Conservation (phyloP, 1,284 basidiomycete species). For the Ceratobasidium sp. region DNA sequence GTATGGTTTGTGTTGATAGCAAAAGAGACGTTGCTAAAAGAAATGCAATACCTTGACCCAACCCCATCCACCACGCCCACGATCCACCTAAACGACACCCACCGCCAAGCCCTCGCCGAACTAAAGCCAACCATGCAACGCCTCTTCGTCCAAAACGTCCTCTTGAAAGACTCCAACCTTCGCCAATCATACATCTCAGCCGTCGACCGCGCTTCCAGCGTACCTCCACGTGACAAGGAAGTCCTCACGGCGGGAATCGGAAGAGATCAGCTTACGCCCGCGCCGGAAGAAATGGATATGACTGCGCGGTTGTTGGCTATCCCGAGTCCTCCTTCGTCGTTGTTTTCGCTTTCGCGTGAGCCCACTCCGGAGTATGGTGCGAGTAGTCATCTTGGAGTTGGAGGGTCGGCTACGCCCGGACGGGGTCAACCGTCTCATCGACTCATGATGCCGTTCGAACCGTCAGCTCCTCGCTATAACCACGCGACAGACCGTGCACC, state of each 20-base stretch:
- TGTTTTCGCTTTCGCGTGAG: conserved; percentile 26
- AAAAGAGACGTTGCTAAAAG: conserved; percentile 10
- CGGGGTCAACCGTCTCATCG: no score
- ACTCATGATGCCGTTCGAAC: background rate
- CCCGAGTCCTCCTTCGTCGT: conserved; percentile 30
- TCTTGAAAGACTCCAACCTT: conserved; percentile 9
- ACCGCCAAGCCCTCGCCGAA: conserved; percentile 9
- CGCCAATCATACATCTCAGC: conserved; percentile 9
- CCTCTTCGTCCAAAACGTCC: conserved; percentile 17
- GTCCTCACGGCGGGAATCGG: background rate
- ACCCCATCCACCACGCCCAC: background rate
- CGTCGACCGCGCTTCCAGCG: background rate
- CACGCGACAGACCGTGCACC: background rate
- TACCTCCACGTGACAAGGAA: background rate
- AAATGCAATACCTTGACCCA: background rate
- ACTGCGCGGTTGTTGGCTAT: conserved; percentile 25
- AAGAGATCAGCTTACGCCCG: conserved; percentile 6
- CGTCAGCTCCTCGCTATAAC: background rate
- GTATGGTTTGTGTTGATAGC: background rate
- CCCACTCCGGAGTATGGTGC: conserved; percentile 9
- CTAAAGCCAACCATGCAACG: conserved; percentile 18
- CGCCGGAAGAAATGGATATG: conserved; percentile 7
- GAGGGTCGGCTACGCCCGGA: no score
- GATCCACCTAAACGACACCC: background rate
- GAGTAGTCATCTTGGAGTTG: no score